Percentiles rank a stretch among this genome's conserved stretches.
These are phyloP conservation scores for Venturia effusa DNA, from an alignment of 2,329 filamentous ascomycete species.

Conservation along the genomic window DNA sequence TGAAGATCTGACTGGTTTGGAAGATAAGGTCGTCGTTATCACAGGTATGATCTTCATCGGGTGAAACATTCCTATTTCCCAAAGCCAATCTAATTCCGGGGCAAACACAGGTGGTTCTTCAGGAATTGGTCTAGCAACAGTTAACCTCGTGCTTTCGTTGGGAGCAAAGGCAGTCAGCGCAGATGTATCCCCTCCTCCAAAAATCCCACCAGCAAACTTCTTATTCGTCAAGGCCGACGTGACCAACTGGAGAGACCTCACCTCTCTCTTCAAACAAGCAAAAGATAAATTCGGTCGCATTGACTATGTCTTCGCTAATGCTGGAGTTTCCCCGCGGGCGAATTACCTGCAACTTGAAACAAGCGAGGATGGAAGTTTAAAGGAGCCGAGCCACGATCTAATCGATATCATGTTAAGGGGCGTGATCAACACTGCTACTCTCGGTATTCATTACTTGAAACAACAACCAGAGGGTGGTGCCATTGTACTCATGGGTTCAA, in stretches of 20 bases:
- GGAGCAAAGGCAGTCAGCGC: slow-evolving; percentile 46
- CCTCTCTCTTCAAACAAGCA: slow-evolving; percentile 40
- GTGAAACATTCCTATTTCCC: neutral
- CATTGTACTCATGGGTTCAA: slow-evolving; percentile 44
- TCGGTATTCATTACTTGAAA: slow-evolving; percentile 39
- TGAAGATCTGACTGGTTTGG: slow-evolving; percentile 6
- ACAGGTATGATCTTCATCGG: slow-evolving; percentile 5
- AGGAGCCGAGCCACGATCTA: slow-evolving; percentile 32
- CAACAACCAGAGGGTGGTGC: slow-evolving; percentile 38
- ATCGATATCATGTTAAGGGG: slow-evolving; percentile 43
- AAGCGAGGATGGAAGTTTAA: slow-evolving; percentile 39
- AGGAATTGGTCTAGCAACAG: slow-evolving; percentile 48
- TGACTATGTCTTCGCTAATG: slow-evolving; percentile 43
- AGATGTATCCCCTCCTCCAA: slow-evolving; percentile 36
- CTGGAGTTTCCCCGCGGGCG: slow-evolving; percentile 39
- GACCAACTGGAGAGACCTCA: slow-evolving; percentile 38
- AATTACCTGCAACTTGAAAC: slow-evolving; percentile 38
- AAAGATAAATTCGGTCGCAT: slow-evolving; percentile 32
- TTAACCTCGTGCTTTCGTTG: slow-evolving; percentile 37
- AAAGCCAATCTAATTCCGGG: neutral
- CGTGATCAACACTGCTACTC: slow-evolving; percentile 17
- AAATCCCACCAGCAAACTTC: slow-evolving; percentile 17
- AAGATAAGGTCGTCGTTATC: slow-evolving; percentile 10
- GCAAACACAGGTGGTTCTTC: slow-evolving; percentile 39
- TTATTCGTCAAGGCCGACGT: slow-evolving; percentile 39